These are phyloP conservation scores for Talaromyces sp. DNA, from an alignment of 2,329 filamentous ascomycete species.

Conservation along the genomic window DNA sequence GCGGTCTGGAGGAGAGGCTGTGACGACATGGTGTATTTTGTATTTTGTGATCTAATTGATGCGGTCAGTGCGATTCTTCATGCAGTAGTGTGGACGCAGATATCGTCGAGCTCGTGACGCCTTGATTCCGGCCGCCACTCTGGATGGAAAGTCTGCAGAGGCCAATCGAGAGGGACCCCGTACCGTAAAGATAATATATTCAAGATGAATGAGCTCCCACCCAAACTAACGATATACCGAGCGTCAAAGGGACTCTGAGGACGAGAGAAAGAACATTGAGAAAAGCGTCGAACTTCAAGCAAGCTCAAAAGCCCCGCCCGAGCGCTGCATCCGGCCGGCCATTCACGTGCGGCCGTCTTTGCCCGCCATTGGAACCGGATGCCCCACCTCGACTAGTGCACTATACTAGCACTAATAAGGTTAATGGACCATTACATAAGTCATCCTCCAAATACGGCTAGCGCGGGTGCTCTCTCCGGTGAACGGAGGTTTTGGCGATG, in stretches of 20 bases:
- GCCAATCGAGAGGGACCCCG: neutral
- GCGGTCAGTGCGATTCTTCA: neutral
- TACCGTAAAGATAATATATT: neutral
- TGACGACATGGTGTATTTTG: constrained; percentile 66
- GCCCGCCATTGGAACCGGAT: constrained; percentile 1
- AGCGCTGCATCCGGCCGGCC: neutral
- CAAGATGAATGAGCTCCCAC: neutral
- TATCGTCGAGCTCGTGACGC: neutral
- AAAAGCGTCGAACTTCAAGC: neutral
- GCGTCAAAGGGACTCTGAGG: neutral
- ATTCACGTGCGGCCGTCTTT: constrained; percentile 7
- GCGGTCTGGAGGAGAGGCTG: constrained; percentile 94
- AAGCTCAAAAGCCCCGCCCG: constrained; percentile 4
- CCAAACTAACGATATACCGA: neutral
- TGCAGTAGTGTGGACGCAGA: neutral
- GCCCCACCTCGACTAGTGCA: neutral
- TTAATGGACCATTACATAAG: neutral
- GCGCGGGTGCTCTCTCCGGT: neutral
- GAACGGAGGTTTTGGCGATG: neutral
- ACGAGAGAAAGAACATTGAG: neutral
- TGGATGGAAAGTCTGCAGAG: neutral
- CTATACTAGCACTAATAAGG: too few species aligned
- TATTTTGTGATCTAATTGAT: constrained; percentile 23
- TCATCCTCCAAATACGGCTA: neutral
- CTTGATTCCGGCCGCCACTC: neutral